Base-by-base conservation (phyloP, 805 yeast genomes). In the Starmerella vaccinii region DNA sequence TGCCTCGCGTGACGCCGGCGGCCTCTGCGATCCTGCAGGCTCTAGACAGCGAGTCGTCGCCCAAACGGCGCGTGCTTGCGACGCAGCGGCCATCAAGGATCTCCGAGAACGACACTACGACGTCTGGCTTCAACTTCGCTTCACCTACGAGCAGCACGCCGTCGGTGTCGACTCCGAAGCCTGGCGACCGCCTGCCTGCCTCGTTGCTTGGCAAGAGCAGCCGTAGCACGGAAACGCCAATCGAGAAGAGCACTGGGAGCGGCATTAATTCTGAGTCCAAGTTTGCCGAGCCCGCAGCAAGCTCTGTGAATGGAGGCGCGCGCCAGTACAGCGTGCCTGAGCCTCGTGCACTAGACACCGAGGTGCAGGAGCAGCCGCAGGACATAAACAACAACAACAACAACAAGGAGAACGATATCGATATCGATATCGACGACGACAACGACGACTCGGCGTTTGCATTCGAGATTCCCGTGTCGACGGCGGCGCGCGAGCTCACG, bases 401-500 rank as follows among this genome's bases (percentile, higher is more conserved):
- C 18, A 13, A 8, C 2, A 15, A 15, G 8, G 18, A 32, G 8
- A 15, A 13, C 7, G 15, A 32, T 13, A 16, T 13, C 18, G 7
- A 13, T 8, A 8, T 12, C 9, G 35, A 13, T 18, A 7, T 27
- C 6, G 29, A 22, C 6, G 27, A 21, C 10, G 15, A 13, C 22
- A 13, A 24, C 12, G 29, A 8, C 21, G 30, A 39, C 22, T 30
- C 30, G 13, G 30, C 43, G 21, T 39, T 39, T 46, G 46, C 48
- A 27, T 52, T 52, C 40, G 46, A 37, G 2, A 49, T 49, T 26
- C 55, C 55, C 2, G 37, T 9, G 1, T 33, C 56, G 2, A 18
- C 34, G 21, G 49, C 49, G 1, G 24, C 50, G 16, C 35, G 50
- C 19, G 50, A 53, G 16, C 30, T 53, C 48, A 50, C 56, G 5